Base-by-base conservation (phyloP, 345 rosid species). In the Dimocarpus longan region DNA sequence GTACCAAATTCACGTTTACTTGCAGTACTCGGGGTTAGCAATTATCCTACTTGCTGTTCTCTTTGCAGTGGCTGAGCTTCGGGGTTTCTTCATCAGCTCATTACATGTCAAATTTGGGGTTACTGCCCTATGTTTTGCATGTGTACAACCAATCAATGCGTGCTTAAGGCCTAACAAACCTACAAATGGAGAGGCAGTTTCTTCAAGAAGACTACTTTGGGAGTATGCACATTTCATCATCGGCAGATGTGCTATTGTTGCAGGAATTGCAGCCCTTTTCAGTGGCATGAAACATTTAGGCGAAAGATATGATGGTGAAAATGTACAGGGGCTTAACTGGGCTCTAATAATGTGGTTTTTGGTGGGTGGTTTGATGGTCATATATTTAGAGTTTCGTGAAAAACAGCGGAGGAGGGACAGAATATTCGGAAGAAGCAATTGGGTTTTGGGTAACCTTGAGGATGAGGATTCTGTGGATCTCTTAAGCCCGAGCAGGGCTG, bases 61-160 rank as follows among this genome's bases (percentile, higher is more conserved):
- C 67, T 96, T 96, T 62, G 97, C 97, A 0, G 94, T 96, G 63
- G 99, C 97, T 74, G 98, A 96, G 71, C 98, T 96, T 62, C 88
- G 85, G 3, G 99, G 97, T 48, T 89, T 94, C 77, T 86, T 74
- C 79, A 78, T 91, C 43, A 89, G 84, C 50, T 93, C 97, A 10
- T 70, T 91, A 15, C 99, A 96, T 73, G 99, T 93, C 62, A 96
- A 93, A 81, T 84, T 91, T 21, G 99, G 99, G 48, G 83, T 91
- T 67, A 76, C 90, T 73, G 93, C 98, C 60, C 88, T 93, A 82
- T 64, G 89, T 50, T 88, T 94, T 83, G 97, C 90, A 32, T 94
- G 93, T 69, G 78, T 85, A 44, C 99, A 96, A 82, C 98, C 99
- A 1, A 73, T 86, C 64, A 94, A 96, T 79, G 99, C 99, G 4